Evolutionary conservation across 2,329 filamentous ascomycete genomes (phyloP), one percentile per base, ranked within the genome.

Genomic region (Colletotrichum gloeosporioides): DNA sequence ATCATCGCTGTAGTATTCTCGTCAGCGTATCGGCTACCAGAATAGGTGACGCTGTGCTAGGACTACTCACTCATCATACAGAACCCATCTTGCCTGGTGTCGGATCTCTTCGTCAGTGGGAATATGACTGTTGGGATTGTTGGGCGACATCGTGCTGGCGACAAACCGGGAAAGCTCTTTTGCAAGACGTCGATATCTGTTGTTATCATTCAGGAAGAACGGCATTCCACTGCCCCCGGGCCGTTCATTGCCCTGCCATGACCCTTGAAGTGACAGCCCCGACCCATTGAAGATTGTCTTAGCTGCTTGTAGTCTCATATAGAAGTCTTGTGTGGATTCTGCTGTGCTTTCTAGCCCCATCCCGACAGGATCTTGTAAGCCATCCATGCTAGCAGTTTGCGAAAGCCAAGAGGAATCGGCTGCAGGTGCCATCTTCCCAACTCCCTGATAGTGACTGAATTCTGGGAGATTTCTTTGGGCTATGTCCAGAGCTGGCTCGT

Each of bases 71-170:
- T 81, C 80, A 25, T 82, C 82, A 6, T 79, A 81, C 36, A 82
- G 69, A 31, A 86, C 84, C 71, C 80, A 81, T 2, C 82, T 79
- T 3, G 84, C 84, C 72, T 85, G 82, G 8, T 79, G 77, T 25
- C 84, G 78, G 1, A 86, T 73, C 39, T 86, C 84, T 7, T 82
- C 81, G 22, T 86, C 84, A 0, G 83, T 85, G 0, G 84, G 84
- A 0, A 83, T 68, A 4, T 81, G 80, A 16, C 69, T 81, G 66
- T 79, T 79, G 3, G 81, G 81, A 13, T 83, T 83, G 10, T 79
- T 81, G 65, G 77, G 83, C 18, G 79, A 84, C 82, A 80, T 84
- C 0, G 80, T 81, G 2, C 79, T 80, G 2, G 80, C 79, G 1
- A 79, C 81, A 39, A 80, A 82, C 1, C 80, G 78, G 12, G 80